Percentiles rank a stretch among this genome's conserved stretches.
Conservation (phyloP, 2,329 filamentous ascomycete species). For the Pseudodiploospora longispora region DNA sequence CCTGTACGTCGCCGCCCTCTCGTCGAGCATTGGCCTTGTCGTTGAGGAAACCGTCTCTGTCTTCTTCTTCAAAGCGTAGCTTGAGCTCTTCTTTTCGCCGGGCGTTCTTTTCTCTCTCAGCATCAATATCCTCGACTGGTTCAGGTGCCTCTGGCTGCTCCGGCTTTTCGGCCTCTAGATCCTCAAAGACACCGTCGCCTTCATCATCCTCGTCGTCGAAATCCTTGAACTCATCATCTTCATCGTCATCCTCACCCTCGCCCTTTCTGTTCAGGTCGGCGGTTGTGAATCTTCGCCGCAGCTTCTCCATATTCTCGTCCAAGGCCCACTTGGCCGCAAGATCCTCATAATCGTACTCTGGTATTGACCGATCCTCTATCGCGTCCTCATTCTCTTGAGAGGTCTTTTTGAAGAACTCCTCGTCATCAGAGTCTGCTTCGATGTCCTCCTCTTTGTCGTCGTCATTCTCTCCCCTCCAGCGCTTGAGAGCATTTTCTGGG, state of each 20-base stretch:
- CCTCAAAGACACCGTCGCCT: constrained; percentile 72
- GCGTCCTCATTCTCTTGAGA: constrained; percentile 59
- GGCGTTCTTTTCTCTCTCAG: constrained; percentile 85
- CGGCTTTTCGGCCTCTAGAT: constrained; percentile 51
- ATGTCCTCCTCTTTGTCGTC: constrained; percentile 51
- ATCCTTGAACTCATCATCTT: constrained; percentile 44
- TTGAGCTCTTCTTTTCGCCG: constrained; percentile 90
- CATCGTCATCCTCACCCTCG: constrained; percentile 20
- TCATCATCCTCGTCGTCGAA: constrained; percentile 45
- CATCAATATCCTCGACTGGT: constrained; percentile 55
- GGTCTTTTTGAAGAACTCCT: constrained; percentile 58
- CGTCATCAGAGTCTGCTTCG: constrained; percentile 47
- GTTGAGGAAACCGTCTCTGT: constrained; percentile 90
- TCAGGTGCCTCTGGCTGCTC: constrained; percentile 33
- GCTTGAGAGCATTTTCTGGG: constrained; percentile 64
- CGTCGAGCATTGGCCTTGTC: constrained; percentile 72
- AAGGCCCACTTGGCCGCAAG: constrained; percentile 81
- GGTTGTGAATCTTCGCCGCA: constrained; percentile 70
- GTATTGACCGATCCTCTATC: constrained; percentile 73
- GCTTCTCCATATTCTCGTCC: constrained; percentile 64
- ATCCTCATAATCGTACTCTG: constrained; percentile 69
- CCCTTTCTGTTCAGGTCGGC: constrained; percentile 41
- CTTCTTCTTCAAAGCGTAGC: constrained; percentile 92
- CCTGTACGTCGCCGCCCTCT: constrained; percentile 60
- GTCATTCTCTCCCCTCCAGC: constrained; percentile 65